Base-by-base conservation (phyloP, 768 basidiomycete species). In the Favolaschia claudopus region DNA sequence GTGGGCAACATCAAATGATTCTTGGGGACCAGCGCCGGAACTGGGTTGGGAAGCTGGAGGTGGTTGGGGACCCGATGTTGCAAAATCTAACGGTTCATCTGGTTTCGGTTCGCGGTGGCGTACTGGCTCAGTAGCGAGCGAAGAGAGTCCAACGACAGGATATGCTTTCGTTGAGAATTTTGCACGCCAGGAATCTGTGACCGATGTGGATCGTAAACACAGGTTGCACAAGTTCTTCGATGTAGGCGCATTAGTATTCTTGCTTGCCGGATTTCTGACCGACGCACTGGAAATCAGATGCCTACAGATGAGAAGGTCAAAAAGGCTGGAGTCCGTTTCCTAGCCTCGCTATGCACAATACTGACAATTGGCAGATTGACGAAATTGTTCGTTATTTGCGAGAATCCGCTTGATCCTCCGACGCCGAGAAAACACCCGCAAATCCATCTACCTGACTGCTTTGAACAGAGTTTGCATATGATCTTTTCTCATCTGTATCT, bases 141-240 rank as follows among this genome's bases (percentile, higher is more conserved):
- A n/a, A n/a, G n/a, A n/a, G n/a, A n/a, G n/a, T n/a, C n/a, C n/a
- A n/a, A n/a, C n/a, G n/a, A n/a, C n/a, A n/a, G n/a, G n/a, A 24
- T 51, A 61, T 40, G 60, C 60, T 14, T 61, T 61, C 24, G 60
- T 61, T 4, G 60, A 61, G 24, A 31, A 50, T 33, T 34, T 61
- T 44, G 60, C 60, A 1, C 60, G 47, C 7, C 60, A 61, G 20
- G 47, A 61, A 40, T 38, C 42, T 5, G 60, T 52, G 31, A 52
- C 60, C 13, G 52, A 75, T 55, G 74, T 75, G 15, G 74, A 75
- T 31, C 76, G 78, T 22, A 80, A 71, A 45, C 69, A 62, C 48
- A 63, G 74, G 49, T 84, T 88, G 84, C 78, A 85, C 64, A 28
- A 56, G 20, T 87, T 87, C 62, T 82, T 76, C 47, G 73, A 82